Evolutionary conservation across 225 moss, liverwort and hornwort species (phyloP).

Genomic region (Sphagnum tenellum): DNA sequence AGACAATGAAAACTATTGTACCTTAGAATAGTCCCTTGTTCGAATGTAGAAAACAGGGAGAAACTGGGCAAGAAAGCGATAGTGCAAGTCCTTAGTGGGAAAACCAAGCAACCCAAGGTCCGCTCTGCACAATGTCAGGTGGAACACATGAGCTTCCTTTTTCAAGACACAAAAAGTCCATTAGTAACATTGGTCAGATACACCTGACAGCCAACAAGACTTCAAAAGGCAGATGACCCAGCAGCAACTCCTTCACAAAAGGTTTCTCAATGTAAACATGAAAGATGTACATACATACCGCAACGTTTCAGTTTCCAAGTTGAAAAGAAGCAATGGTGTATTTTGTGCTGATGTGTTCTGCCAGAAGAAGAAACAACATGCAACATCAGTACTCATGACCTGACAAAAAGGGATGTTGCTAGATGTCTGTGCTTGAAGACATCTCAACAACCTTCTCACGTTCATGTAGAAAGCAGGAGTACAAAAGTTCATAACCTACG

Average conservation of each 20-base stretch:
- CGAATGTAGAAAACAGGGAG: slow-evolving; percentile 90
- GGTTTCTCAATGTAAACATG: too few species aligned
- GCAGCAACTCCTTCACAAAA: too few species aligned
- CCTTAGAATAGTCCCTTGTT: slow-evolving; percentile 90
- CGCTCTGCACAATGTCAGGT: slow-evolving; percentile 21
- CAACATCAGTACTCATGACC: too few species aligned
- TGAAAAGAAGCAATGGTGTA: slow-evolving; percentile 66
- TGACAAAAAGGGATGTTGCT: too few species aligned
- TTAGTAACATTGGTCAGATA: too few species aligned
- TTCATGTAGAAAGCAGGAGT: too few species aligned
- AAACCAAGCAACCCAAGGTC: slow-evolving; percentile 94
- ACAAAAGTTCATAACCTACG: too few species aligned
- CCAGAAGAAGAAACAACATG: not conserved
- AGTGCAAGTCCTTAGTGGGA: slow-evolving; percentile 86
- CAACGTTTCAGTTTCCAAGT: slow-evolving; percentile 83
- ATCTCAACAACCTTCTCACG: too few species aligned
- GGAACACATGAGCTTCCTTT: not conserved
- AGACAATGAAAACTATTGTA: slow-evolving; percentile 1
- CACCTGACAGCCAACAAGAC: too few species aligned
- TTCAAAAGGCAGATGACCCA: too few species aligned
- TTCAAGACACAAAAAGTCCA: not conserved
- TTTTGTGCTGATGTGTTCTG: slow-evolving; percentile 44
- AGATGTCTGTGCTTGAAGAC: too few species aligned
- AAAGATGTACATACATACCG: slow-evolving; percentile 16
- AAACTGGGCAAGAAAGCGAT: slow-evolving; percentile 77